These are phyloP conservation scores for Cutaneotrichosporon sp. DNA, from an alignment of 1,284 basidiomycete genomes.

Conservation along the genomic window DNA sequence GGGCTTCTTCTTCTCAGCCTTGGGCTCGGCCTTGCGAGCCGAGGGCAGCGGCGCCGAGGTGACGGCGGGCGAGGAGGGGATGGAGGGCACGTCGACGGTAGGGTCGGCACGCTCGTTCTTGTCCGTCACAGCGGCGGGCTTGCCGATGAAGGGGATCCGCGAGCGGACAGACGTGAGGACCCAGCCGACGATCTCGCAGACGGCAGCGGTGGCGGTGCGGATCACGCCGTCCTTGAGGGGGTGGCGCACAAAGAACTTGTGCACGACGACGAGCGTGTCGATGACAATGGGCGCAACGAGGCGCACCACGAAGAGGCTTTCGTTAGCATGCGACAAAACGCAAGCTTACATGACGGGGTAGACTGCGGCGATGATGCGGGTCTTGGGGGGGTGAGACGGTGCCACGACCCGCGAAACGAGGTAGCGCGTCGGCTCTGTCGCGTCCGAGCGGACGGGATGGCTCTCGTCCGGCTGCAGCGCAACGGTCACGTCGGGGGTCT, in stretches of 20 bases:
- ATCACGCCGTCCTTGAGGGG: slow-evolving; percentile 23
- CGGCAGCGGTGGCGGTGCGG: slow-evolving; percentile 17
- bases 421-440: slow-evolving; percentile 19
- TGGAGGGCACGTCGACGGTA: not conserved
- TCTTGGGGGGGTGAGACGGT: slow-evolving; percentile 3
- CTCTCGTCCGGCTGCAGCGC: slow-evolving; percentile 26
- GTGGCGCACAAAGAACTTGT: slow-evolving; percentile 30
- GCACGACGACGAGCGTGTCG: slow-evolving; percentile 18
- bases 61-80: not conserved
- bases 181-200: slow-evolving; percentile 17
- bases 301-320: slow-evolving; percentile 11
- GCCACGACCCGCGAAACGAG: slow-evolving; percentile 34
- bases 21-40: slow-evolving; percentile 1
- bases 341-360: slow-evolving; percentile 23
- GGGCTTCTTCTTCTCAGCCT: not conserved
- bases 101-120: not conserved
- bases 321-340: not conserved
- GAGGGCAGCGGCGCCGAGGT: not conserved
- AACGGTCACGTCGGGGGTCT: slow-evolving; percentile 19
- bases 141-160: not conserved
- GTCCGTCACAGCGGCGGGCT: not conserved
- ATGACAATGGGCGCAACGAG: slow-evolving; percentile 19
- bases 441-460: slow-evolving; percentile 14
- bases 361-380: slow-evolving; percentile 2
- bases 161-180: not conserved